Evolutionary conservation across 768 basidiomycete genomes (phyloP).

Genomic region (Peribolospora baueri): DNA sequence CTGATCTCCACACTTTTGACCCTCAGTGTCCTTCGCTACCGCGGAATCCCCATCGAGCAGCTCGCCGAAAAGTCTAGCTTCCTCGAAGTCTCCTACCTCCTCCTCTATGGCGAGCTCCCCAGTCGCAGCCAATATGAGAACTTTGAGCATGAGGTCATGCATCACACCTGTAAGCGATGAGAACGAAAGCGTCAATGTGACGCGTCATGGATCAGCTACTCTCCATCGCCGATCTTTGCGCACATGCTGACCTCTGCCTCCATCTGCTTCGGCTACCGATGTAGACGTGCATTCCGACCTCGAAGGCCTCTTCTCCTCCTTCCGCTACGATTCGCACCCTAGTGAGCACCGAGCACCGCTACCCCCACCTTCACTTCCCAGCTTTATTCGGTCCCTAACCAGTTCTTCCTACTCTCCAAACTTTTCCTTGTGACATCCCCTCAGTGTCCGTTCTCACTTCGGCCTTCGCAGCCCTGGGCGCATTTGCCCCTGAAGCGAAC

Average conservation of each 20-base stretch:
- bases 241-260: no score
- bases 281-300: conserved; percentile 38
- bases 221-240: no score
- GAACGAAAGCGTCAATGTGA: no score
- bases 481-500: conserved; percentile 28
- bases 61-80: conserved; percentile 56
- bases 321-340: conserved; percentile 74
- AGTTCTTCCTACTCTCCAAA: no score
- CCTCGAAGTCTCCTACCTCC: conserved; percentile 61
- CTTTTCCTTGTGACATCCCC: not conserved
- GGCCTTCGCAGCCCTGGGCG: conserved; percentile 60
- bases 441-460: conserved; percentile 45
- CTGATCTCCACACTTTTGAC: not conserved
- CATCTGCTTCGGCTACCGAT: no score
- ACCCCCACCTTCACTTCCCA: no score
- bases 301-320: conserved; percentile 42
- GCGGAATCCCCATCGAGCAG: conserved; percentile 83
- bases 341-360: conserved; percentile 24
- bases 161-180: conserved; percentile 28
- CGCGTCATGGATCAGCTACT: no score
- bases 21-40: conserved; percentile 12
- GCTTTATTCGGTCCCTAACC: not conserved
- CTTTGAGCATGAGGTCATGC: conserved; percentile 53
- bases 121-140: conserved; percentile 30
- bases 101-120: conserved; percentile 63